phyloP scores from a whole-genome alignment of 192 early-diverging fungal genomes.

The Umbelopsis isabellina region DNA sequence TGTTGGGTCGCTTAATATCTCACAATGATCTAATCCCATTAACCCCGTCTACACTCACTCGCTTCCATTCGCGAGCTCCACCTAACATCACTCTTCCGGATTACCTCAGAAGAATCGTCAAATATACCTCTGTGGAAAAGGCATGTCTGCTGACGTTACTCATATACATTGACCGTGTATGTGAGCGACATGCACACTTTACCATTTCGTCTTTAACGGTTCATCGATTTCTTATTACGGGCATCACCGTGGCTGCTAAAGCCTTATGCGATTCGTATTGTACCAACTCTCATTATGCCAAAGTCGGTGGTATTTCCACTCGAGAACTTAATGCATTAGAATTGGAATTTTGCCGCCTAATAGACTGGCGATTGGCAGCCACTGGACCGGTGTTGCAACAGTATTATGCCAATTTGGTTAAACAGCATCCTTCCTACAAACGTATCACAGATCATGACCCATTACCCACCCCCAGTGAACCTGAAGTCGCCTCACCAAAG shows the following conservation, averaged over 20 bases:
- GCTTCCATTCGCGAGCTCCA: slow-evolving; percentile 93
- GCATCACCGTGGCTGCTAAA: slow-evolving; percentile 85
- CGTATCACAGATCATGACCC: slow-evolving; percentile 27
- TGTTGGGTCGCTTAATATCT: slow-evolving; percentile 58
- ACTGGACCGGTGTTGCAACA: slow-evolving; percentile 82
- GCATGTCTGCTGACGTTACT: slow-evolving; percentile 86
- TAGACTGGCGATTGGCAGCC: slow-evolving; percentile 88
- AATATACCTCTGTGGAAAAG: slow-evolving; percentile 89
- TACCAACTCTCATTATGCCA: slow-evolving; percentile 94
- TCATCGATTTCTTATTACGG: slow-evolving; percentile 92
- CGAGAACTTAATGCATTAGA: slow-evolving; percentile 94
- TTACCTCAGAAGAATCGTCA: slow-evolving; percentile 89
- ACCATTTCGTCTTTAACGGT: slow-evolving; percentile 93
- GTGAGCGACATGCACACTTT: slow-evolving; percentile 72
- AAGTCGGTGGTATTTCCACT: slow-evolving; percentile 91
- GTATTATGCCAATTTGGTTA: slow-evolving; percentile 91
- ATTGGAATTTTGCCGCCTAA: slow-evolving; percentile 85
- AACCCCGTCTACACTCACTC: slow-evolving; percentile 71
- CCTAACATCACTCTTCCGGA: slow-evolving; percentile 87
- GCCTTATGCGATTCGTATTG: slow-evolving; percentile 92
- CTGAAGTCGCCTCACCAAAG: neutral
- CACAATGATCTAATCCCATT: slow-evolving; percentile 66
- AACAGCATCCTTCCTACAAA: slow-evolving; percentile 69
- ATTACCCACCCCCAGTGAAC: neutral
- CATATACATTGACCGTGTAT: slow-evolving; percentile 93